Evolutionary conservation across 2,329 filamentous ascomycete genomes (phyloP).

Genomic region (Trichophaea hybrida): DNA sequence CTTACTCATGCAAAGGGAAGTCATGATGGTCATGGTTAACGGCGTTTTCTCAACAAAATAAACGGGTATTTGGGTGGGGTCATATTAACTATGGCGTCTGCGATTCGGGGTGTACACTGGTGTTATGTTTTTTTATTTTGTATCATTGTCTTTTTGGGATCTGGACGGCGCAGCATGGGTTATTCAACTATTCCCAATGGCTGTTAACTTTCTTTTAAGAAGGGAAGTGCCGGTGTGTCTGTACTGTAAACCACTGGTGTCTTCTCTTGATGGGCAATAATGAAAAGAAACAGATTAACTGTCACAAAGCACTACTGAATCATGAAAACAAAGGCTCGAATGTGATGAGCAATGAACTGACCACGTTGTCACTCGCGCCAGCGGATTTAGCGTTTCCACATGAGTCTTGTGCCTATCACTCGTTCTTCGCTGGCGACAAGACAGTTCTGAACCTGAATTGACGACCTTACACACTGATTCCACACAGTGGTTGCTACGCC

Average conservation of each 20-base stretch:
- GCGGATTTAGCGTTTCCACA: too few relatives aligned
- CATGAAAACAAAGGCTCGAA: too few relatives aligned
- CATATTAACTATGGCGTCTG: not conserved
- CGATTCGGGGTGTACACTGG: not conserved
- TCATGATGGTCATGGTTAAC: conserved; percentile 5
- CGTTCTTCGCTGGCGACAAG: too few relatives aligned
- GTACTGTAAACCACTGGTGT: not conserved
- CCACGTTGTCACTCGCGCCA: too few relatives aligned
- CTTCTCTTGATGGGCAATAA: not conserved
- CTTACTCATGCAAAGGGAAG: not conserved
- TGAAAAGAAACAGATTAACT: not conserved
- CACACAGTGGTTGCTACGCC: too few relatives aligned
- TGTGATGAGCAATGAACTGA: too few relatives aligned
- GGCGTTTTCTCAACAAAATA: conserved; percentile 11
- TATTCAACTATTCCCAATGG: conserved; percentile 11
- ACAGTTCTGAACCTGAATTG: too few relatives aligned
- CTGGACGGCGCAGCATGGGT: conserved; percentile 3
- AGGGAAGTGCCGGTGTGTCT: not conserved
- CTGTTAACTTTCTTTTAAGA: conserved; percentile 2
- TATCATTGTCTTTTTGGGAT: not conserved
- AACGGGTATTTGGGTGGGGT: conserved; percentile 4
- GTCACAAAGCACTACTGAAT: not conserved
- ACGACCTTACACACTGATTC: too few relatives aligned
- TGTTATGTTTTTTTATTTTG: conserved; percentile 6
- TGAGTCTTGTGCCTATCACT: too few relatives aligned